Base-by-base conservation (phyloP, 2,329 filamentous ascomycete species). In the Monosporascus sp. region DNA sequence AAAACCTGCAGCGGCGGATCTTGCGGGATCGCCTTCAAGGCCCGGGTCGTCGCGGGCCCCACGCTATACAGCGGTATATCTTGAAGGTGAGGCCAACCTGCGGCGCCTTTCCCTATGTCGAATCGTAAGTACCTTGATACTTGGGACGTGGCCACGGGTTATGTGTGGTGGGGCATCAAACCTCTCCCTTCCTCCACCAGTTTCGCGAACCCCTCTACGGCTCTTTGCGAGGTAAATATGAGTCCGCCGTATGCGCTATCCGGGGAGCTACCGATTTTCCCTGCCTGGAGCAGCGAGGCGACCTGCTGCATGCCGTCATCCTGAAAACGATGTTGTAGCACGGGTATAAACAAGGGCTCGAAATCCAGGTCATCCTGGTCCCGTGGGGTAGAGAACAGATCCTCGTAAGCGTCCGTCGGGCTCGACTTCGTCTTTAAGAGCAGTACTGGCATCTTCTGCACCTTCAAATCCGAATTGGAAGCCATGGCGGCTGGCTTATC, bases 151-250 rank as follows among this genome's bases (percentile, higher is more conserved):
- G 18, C 18, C 75, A 72, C 35, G 74, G 58, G 41, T 51, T 47
- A 53, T 39, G 44, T 35, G 44, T 37, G 37, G 27, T 44, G 47
- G 43, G 47, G 51, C 53, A 63, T 59, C 65, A 54, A 58, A 70
- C 70, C 71, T 64, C 72, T 71, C 24, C 81, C 73, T 35, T 82
- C 79, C 15, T 78, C 71, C 1, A 90, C 77, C 8, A 90, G 71
- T 46, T 79, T 74, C 3, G 81, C 73, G 63, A 94, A 90, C 0
- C 87, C 88, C 66, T 94, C 90, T 2, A 94, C 89, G 1, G 90
- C 88, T 48, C 89, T 80, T 67, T 94, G 90, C 7, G 88, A 92
- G 2, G 89, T 94, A 65, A 94, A 93, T 48, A 94, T 85, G 53
- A 93, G 72, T n/a, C 88, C 89, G 5, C 88, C 88, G 63, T 89